These are phyloP conservation scores for Phytophthora fragariae DNA, from an alignment of 352 stramenopile species.

Conservation along the genomic window DNA sequence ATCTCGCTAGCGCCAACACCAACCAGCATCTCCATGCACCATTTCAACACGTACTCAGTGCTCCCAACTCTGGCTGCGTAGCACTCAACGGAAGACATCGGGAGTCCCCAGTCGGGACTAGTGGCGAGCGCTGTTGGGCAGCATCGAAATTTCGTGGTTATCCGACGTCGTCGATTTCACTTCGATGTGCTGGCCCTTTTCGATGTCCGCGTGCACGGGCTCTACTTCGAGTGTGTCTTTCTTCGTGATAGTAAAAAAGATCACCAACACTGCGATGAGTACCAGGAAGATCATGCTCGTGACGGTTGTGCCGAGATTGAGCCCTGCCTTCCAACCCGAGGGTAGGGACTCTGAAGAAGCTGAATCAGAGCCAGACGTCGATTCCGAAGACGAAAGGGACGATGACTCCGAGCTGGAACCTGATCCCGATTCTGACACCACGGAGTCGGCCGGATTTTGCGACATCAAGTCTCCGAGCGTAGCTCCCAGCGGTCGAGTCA, in stretches of 20 bases:
- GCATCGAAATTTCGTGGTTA: background rate
- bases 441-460: constrained; percentile 33
- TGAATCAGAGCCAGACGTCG: background rate
- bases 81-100: too few species aligned
- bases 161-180: background rate
- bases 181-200: background rate
- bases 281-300: constrained; percentile 39
- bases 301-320: constrained; percentile 34
- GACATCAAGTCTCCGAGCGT: constrained; percentile 40
- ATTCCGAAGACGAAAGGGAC: background rate
- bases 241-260: constrained; percentile 31
- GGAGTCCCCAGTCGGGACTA: too few species aligned
- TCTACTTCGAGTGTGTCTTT: constrained; percentile 28
- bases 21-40: too few species aligned
- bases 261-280: constrained; percentile 25
- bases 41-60: too few species aligned
- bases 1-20: too few species aligned
- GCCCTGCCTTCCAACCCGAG: constrained; percentile 32
- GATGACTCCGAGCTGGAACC: too few species aligned
- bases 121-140: too few species aligned
- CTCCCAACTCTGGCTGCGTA: too few species aligned
- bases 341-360: constrained; percentile 5
- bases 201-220: background rate
- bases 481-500: constrained; percentile 34
- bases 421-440: background rate